Percentiles rank a stretch among this genome's conserved stretches.
Evolutionary conservation across 2,329 filamentous ascomycete species (phyloP).

Genomic region (Rosellinia necatrix): DNA sequence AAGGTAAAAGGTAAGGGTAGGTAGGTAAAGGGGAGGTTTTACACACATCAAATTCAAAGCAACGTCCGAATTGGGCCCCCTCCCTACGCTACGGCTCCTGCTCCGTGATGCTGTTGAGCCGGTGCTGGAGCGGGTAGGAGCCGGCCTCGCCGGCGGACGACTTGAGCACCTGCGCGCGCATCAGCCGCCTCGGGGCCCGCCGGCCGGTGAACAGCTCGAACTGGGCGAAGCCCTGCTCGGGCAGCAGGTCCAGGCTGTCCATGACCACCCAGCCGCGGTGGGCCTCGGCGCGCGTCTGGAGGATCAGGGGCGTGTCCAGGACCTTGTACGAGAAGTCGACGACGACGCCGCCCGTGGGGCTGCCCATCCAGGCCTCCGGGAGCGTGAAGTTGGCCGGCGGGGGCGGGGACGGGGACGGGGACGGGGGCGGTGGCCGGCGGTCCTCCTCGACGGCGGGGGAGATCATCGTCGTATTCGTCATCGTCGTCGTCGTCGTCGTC

Average conservation of each 20-base stretch:
- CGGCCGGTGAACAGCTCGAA: constrained; percentile 81
- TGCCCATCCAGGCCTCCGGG: constrained; percentile 71
- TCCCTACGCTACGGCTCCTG: constrained; percentile 47
- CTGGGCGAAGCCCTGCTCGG: constrained; percentile 80
- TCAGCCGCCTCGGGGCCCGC: constrained; percentile 68
- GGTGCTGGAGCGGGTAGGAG: constrained; percentile 46
- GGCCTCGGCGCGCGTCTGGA: constrained; percentile 65
- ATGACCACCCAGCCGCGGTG: constrained; percentile 73
- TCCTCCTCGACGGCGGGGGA: no score
- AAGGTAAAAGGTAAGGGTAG: no score
- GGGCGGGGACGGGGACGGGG: no score
- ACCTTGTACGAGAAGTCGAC: constrained; percentile 78
- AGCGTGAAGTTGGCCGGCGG: constrained; percentile 73
- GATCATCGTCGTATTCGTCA: no score
- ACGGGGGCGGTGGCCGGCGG: no score
- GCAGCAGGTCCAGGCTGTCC: constrained; percentile 75
- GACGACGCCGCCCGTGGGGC: constrained; percentile 75
- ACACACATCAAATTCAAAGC: no score
- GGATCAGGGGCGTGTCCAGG: constrained; percentile 70
- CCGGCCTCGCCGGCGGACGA: constrained; percentile 50
- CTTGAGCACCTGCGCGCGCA: constrained; percentile 67
- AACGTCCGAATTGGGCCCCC: no score
- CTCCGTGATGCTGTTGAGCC: constrained; percentile 46
- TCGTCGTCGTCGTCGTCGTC: no score
- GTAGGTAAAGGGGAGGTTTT: no score